Evolutionary conservation across 768 basidiomycete species (phyloP), one percentile per base, ranked within the genome.

Genomic region (Tulasnella sp.): DNA sequence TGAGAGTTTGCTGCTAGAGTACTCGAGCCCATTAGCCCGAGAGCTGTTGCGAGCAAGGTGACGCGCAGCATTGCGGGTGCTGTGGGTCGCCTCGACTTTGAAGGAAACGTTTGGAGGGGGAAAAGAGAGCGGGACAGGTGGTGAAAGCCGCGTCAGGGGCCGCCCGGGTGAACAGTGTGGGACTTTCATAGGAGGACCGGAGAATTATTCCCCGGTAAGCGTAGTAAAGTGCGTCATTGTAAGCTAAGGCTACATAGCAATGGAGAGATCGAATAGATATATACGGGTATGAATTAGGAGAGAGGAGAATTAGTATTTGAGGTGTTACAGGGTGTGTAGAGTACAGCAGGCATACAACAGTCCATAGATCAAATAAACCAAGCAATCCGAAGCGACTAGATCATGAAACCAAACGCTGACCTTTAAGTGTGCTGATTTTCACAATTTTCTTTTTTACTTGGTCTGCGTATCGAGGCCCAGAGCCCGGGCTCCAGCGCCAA

Each of bases 401-500:
- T 44, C 44, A 44, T 44, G 44, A 44, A 68, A 31, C 62, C 31
- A 14, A n/a, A 68, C 62, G 62, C 62, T 68, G 62, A 68, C 62
- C 62, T 68, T 68, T 68, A 34, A 9, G 75, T 31, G 31, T 58
- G 44, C 44, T 44, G 8, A 44, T 31, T 58, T 27, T 58, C 56
- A 9, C 56, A n/a, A n/a, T n/a, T n/a, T 58, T 68, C 19, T 34
- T 8, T 68, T 27, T 68, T 27, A 68, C n/a, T 68, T 68, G 31
- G 62, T 68, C 62, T 68, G 34, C 27, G 27, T 27, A 34, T 36
- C 8, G 62, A 94, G 87, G 9, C 94, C 94, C 85, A 96, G 87
- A 42, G 93, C 92, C 27, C 94, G 88, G 46, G 94, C 94, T n/a
- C 94, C 94, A 71, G 93, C 92, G 42, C 94, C 94, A 27, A 86